Evolutionary conservation across 2,329 filamentous ascomycete genomes (phyloP).

Genomic region (Cryphonectria japonica): DNA sequence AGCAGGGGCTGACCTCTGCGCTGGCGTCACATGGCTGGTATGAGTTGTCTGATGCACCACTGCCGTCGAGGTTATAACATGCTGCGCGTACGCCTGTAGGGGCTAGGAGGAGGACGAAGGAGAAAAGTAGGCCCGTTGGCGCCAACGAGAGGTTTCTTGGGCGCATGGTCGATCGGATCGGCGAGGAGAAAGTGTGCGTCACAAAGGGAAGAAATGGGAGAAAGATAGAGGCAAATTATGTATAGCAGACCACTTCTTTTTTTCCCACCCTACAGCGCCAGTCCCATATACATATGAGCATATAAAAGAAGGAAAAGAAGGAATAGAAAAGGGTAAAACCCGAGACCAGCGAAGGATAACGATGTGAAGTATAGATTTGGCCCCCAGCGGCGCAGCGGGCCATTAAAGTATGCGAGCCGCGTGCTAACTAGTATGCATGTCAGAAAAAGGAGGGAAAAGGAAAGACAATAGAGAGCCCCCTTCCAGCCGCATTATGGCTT

Average conservation of each 20-base stretch:
- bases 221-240: no score
- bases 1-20: conserved; percentile 32
- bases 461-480: neutral
- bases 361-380: neutral
- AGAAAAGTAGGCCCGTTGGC: neutral
- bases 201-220: neutral
- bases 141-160: neutral
- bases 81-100: neutral
- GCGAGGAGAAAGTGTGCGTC: neutral
- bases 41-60: neutral
- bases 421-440: neutral
- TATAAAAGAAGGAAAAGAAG: neutral
- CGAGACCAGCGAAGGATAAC: neutral
- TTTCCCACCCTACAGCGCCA: no score
- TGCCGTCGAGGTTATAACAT: conserved; percentile 31
- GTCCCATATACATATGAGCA: neutral
- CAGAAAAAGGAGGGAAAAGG: neutral
- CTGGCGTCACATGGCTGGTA: conserved; percentile 30
- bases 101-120: neutral
- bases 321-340: neutral
- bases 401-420: neutral
- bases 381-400: neutral
- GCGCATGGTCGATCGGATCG: neutral
- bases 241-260: no score
- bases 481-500: neutral